Evolutionary conservation across 345 rosid species (phyloP).

Genomic region (Citrus reticulata): DNA sequence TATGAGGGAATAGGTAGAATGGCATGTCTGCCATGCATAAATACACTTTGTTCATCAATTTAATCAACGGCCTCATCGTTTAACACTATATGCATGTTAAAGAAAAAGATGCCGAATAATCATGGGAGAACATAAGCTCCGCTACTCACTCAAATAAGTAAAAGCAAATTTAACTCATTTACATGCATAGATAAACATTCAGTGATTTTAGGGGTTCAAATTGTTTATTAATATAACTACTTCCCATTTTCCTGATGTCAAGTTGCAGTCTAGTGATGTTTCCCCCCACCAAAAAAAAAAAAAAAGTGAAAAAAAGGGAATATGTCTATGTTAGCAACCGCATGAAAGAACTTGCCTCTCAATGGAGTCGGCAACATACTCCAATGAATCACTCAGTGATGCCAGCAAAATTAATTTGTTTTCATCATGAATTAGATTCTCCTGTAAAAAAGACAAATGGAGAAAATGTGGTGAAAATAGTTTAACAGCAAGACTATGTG

Average conservation of each 20-base stretch:
- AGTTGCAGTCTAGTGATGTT: not conserved
- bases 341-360: constrained; percentile 60
- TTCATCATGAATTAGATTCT: constrained; percentile 90
- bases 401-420: constrained; percentile 91
- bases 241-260: constrained; percentile 1
- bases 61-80: not conserved
- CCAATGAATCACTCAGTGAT: constrained; percentile 94
- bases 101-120: not conserved
- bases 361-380: constrained; percentile 95
- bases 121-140: not conserved
- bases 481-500: not conserved
- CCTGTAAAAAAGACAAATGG: constrained; percentile 43
- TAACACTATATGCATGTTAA: not conserved
- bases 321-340: not conserved
- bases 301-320: not conserved
- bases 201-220: not conserved
- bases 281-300: not conserved
- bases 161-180: not conserved
- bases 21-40: not conserved
- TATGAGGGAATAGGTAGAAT: not conserved
- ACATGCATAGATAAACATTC: not conserved
- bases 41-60: not conserved
- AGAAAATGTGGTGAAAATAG: not conserved
- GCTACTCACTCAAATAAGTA: not conserved
- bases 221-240: not conserved